Evolutionary conservation across 2,329 filamentous ascomycete species (phyloP).

Genomic region (Fusarium siculi): DNA sequence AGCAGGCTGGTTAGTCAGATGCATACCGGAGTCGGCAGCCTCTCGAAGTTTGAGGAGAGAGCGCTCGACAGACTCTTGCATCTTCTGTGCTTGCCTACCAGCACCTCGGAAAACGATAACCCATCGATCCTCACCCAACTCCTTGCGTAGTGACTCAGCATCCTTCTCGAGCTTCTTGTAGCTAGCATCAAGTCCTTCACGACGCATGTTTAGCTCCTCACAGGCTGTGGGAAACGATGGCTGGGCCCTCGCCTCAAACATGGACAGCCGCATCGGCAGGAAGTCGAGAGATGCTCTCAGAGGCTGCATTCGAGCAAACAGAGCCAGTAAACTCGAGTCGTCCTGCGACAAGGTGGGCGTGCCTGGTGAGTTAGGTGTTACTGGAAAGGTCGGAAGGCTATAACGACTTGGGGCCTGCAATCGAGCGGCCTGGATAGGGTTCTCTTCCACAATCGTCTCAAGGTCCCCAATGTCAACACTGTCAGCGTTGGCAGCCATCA

Average conservation of each 20-base stretch:
- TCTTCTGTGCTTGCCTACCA: constrained; percentile 90
- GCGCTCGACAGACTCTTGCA: constrained; percentile 94
- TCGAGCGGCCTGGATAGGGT: constrained; percentile 67
- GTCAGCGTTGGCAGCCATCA: constrained; percentile 71
- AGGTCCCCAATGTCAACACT: constrained; percentile 85
- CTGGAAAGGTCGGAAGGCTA: constrained; percentile 72
- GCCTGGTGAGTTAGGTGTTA: constrained; percentile 69
- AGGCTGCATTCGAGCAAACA: constrained; percentile 96
- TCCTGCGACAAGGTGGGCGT: constrained; percentile 73
- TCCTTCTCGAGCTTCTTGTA: constrained; percentile 92
- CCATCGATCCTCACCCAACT: constrained; percentile 96
- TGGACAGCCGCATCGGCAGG: constrained; percentile 90
- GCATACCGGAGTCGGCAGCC: constrained; percentile 77
- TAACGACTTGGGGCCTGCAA: constrained; percentile 71
- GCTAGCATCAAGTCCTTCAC: constrained; percentile 79
- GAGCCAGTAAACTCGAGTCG: constrained; percentile 85
- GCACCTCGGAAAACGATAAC: constrained; percentile 94
- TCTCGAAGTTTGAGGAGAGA: constrained; percentile 86
- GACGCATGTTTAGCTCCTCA: constrained; percentile 83
- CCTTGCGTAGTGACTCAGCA: constrained; percentile 87
- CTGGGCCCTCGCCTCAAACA: constrained; percentile 83
- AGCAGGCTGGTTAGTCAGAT: constrained; percentile 75
- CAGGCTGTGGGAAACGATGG: constrained; percentile 88
- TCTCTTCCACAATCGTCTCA: constrained; percentile 92
- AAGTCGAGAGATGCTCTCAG: constrained; percentile 94